phyloP scores from a whole-genome alignment of 345 rosid genomes.

The Moringa oleifera region DNA sequence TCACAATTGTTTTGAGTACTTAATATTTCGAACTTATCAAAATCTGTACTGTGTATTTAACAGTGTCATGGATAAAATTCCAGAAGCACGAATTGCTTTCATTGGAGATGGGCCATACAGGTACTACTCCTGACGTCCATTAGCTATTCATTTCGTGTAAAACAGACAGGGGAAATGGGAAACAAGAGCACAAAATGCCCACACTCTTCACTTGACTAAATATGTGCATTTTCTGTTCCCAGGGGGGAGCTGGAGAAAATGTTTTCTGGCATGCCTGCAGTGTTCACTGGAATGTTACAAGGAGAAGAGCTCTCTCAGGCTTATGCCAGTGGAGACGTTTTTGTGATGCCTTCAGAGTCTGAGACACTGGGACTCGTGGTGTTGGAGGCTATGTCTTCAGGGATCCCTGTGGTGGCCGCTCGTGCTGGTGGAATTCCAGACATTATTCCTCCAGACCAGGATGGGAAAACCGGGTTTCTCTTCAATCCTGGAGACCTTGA shows the following conservation, averaged over 20 bases:
- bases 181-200: background rate
- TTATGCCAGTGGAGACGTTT: slow-evolving; percentile 94
- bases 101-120: slow-evolving; percentile 96
- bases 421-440: slow-evolving; percentile 97
- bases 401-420: slow-evolving; percentile 84
- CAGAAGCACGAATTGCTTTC: slow-evolving; percentile 82
- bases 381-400: slow-evolving; percentile 96
- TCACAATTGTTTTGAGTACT: background rate
- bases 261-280: slow-evolving; percentile 81
- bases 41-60: slow-evolving; percentile 11
- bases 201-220: background rate
- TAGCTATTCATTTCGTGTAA: background rate
- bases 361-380: slow-evolving; percentile 97
- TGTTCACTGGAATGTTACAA: slow-evolving; percentile 84
- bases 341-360: slow-evolving; percentile 95
- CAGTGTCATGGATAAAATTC: slow-evolving; percentile 94
- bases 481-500: slow-evolving; percentile 77
- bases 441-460: slow-evolving; percentile 83
- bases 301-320: slow-evolving; percentile 97
- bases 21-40: background rate
- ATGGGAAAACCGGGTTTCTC: slow-evolving; percentile 79
- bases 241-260: slow-evolving; percentile 87
- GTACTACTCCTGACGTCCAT: slow-evolving; percentile 29
- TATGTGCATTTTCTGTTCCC: slow-evolving; percentile 17
- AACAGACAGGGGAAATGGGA: too few relatives aligned